phyloP scores from a whole-genome alignment of 768 basidiomycete species.

The Pisolithus tinctorius region DNA sequence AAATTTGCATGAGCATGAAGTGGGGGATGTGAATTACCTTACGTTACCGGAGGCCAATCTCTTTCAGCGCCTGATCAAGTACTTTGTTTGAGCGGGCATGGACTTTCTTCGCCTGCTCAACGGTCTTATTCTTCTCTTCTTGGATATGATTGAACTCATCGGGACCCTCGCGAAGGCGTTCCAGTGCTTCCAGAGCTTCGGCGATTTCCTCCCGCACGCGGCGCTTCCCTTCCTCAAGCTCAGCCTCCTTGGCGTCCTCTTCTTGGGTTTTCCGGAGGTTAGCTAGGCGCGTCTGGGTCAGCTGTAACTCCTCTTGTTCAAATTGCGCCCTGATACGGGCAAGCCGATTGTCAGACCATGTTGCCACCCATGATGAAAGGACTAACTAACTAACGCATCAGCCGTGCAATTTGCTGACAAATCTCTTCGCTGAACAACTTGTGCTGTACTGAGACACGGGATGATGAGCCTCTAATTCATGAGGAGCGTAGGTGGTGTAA shows the following conservation, averaged over 20 bases:
- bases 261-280: constrained; percentile 42
- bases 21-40: background rate
- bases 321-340: constrained; percentile 60
- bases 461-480: constrained; percentile 58
- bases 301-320: constrained; percentile 67
- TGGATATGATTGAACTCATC: constrained; percentile 52
- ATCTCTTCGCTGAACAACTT: constrained; percentile 71
- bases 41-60: constrained; percentile 70
- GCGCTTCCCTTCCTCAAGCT: constrained; percentile 48
- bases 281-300: constrained; percentile 54
- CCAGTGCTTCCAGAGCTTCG: constrained; percentile 48
- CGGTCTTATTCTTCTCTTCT: constrained; percentile 65
- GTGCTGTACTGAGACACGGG: constrained; percentile 67
- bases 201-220: constrained; percentile 55
- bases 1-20: too few relatives aligned
- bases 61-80: constrained; percentile 84
- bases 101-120: constrained; percentile 71
- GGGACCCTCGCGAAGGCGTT: constrained; percentile 54
- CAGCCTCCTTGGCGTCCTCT: constrained; percentile 49
- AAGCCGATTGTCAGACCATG: constrained; percentile 4
- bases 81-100: constrained; percentile 63
- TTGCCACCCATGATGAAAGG: background rate
- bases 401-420: constrained; percentile 76
- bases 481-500: too few relatives aligned
- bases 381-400: constrained; percentile 72